Conservation (phyloP, 768 basidiomycete species). For the Russula olivacea region DNA sequence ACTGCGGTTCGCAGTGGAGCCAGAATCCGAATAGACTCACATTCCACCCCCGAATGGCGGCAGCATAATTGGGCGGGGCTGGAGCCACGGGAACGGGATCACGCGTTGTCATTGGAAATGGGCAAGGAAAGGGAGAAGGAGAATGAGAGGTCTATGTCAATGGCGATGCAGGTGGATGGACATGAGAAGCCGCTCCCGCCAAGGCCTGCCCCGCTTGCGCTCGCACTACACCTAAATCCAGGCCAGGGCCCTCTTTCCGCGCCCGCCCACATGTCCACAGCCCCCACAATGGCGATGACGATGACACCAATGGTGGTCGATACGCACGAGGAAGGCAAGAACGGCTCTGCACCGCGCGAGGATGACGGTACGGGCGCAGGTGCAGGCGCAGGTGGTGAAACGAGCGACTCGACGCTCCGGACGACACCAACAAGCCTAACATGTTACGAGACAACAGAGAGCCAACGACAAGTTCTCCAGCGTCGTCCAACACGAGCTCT, state of each 20-base stretch:
- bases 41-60: background rate
- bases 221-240: background rate
- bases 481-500: constrained; percentile 12
- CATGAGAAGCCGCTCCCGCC: constrained; percentile 21
- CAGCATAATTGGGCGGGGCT: background rate
- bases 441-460: constrained; percentile 13
- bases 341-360: background rate
- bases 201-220: constrained; percentile 2
- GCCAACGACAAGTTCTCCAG: background rate
- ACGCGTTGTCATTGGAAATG: background rate
- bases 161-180: constrained; percentile 13
- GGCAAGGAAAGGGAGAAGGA: constrained; percentile 11
- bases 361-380: background rate
- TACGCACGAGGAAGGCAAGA: background rate
- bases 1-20: background rate
- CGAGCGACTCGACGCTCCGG: constrained; percentile 14
- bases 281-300: background rate
- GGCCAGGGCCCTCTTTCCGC: background rate
- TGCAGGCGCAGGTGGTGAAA: background rate
- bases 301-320: constrained; percentile 2
- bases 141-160: background rate
- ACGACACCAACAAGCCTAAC: constrained; percentile 20
- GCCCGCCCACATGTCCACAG: background rate
- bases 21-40: background rate
- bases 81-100: too few relatives aligned